Percentiles rank a stretch among this genome's conserved stretches.
Evolutionary conservation across 2,329 filamentous ascomycete species (phyloP).

Genomic region (Stemphylium vesicarium): DNA sequence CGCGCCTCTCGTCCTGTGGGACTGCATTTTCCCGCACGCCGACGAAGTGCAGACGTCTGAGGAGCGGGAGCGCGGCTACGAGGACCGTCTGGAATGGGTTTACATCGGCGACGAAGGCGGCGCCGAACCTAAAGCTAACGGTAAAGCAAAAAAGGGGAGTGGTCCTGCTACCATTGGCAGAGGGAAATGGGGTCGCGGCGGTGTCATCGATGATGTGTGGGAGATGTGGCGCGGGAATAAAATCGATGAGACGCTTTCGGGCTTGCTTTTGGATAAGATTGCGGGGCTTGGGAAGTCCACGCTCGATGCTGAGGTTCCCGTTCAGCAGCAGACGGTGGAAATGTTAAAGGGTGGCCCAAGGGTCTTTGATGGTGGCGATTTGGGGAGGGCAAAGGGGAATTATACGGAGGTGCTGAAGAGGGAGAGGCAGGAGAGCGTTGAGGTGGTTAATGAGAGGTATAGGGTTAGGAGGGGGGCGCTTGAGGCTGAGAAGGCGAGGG

Average conservation of each 20-base stretch:
- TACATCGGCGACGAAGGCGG: conserved; percentile 72
- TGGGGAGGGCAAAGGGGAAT: conserved; percentile 60
- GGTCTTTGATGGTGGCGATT: conserved; percentile 65
- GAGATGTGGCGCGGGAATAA: conserved; percentile 80
- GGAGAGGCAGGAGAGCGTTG: conserved; percentile 62
- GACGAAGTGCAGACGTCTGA: conserved; percentile 46
- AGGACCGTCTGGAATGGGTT: conserved; percentile 76
- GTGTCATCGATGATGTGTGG: conserved; percentile 69
- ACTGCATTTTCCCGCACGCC: conserved; percentile 80
- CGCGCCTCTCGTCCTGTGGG: conserved; percentile 90
- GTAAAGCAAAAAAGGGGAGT: conserved; percentile 19
- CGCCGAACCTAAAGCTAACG: conserved; percentile 53
- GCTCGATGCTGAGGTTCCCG: conserved; percentile 22
- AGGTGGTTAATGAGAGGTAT: conserved; percentile 68
- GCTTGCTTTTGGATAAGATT: conserved; percentile 71
- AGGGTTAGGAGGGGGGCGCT: conserved; percentile 57
- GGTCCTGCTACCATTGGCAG: conserved; percentile 22
- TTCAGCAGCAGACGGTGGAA: conserved; percentile 16
- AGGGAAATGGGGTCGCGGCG: conserved; percentile 46
- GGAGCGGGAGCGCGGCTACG: conserved; percentile 50
- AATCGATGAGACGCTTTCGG: conserved; percentile 86
- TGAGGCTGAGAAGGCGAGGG: conserved; percentile 12
- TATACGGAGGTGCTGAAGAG: conserved; percentile 65
- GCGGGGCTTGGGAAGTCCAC: conserved; percentile 49
- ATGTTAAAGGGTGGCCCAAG: conserved; percentile 52